Conservation (phyloP, 139 green algal genomes). For the Chlamydomonas urium region DNA sequence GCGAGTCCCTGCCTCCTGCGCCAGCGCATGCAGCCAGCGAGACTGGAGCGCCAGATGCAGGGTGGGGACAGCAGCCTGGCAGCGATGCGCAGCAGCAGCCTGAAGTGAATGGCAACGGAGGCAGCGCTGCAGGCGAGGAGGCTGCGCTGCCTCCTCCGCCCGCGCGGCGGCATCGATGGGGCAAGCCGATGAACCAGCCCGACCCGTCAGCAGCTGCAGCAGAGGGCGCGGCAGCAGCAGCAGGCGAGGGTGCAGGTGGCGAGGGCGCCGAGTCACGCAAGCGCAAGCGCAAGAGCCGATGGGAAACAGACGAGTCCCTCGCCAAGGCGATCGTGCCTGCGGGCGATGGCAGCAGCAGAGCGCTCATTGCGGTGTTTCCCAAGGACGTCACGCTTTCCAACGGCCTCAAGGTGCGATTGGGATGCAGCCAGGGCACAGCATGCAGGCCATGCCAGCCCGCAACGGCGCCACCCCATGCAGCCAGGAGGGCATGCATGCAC, state of each 20-base stretch:
- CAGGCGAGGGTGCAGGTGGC: neutral
- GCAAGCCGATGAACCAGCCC: conserved; percentile 21
- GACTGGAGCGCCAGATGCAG: too few relatives aligned
- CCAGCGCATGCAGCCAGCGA: too few relatives aligned
- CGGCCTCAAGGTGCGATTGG: conserved; percentile 42
- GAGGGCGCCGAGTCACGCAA: conserved; percentile 19
- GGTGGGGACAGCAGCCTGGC: too few relatives aligned
- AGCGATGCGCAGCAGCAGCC: too few relatives aligned
- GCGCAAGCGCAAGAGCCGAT: conserved; percentile 46
- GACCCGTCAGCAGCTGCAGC: neutral
- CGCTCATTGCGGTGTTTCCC: conserved; percentile 38
- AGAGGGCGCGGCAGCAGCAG: conserved; percentile 5
- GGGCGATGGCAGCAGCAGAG: conserved; percentile 22
- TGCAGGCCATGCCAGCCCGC: too few relatives aligned
- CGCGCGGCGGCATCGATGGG: conserved; percentile 26
- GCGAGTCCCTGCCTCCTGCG: too few relatives aligned
- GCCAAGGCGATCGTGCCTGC: conserved; percentile 11
- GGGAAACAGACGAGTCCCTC: conserved; percentile 34
- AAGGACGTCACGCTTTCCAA: conserved; percentile 42
- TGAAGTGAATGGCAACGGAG: too few relatives aligned
- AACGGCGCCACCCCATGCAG: too few relatives aligned
- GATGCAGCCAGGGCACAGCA: too few relatives aligned
- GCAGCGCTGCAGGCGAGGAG: too few relatives aligned
- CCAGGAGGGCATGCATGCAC: neutral
- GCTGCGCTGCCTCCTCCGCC: conserved; percentile 13